Base-by-base conservation (phyloP, 2,329 filamentous ascomycete genomes). In the Emmonsiellopsis sp. region DNA sequence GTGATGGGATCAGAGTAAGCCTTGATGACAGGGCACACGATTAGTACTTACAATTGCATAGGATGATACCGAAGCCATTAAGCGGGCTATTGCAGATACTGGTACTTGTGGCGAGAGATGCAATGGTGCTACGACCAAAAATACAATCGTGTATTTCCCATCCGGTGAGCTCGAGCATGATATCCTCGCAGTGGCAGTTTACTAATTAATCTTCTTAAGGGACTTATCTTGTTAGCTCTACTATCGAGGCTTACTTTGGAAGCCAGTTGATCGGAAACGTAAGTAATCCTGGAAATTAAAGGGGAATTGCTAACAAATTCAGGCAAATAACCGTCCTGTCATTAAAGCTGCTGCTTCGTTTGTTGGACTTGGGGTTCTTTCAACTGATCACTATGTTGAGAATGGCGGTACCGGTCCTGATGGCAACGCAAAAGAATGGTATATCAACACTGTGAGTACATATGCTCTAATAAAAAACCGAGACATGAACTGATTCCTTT, bases 311-410 rank as follows among this genome's bases (percentile, higher is more conserved):
- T 51, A 51, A 51, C 40, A 35, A 42, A 2, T 26, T 5, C 7
- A 51, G 49, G 38, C 49, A 42, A 43, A 42, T 15, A 15, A 51
- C 31, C 49, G 49, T 66, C 80, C 65, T 76, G 59, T 58, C 20
- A 56, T 64, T 41, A 59, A 56, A 38, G 84, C 84, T 6, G 70
- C 79, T 11, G 65, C 79, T 52, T 76, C 77, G 63, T 94, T 95
- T 64, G 61, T 75, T 6, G 90, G 89, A 50, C 89, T 94, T 72
- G 89, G 84, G 49, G 79, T 95, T 54, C 85, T 95, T 59, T 88
- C 93, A 64, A 78, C 86, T 2, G 82, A 95, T 64, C 87, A 88
- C 0, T 95, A 95, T 69, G 59, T 65, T 31, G 54, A 54, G 37
- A 32, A 51, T 26, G 50, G 42, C 13, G 56, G 52, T 31, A 34